These are phyloP conservation scores for Bothriochloa decipiens DNA, from an alignment of 176 grass and related monocot genomes.

Conservation along the genomic window DNA sequence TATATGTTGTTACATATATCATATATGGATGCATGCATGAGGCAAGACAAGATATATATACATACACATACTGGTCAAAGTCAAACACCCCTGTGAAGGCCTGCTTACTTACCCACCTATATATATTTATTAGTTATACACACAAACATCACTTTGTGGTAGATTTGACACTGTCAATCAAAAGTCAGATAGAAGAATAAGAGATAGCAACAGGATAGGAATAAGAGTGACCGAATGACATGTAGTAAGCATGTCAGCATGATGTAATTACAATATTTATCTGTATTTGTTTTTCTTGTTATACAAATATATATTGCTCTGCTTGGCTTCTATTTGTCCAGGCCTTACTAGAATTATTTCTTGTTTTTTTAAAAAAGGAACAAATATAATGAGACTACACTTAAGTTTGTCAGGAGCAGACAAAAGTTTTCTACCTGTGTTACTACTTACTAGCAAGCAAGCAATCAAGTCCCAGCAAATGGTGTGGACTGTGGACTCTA, in stretches of 20 bases:
- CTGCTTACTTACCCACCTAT: not conserved
- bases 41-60: not conserved
- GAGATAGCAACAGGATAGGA: constrained; percentile 34
- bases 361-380: not conserved
- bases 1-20: not conserved
- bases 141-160: not conserved
- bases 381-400: not conserved
- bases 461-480: not conserved
- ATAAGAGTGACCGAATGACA: not conserved
- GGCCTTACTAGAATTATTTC: not conserved
- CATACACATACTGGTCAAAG: not conserved
- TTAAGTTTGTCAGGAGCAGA: not conserved
- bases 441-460: no score
- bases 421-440: not conserved
- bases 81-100: not conserved
- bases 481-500: not conserved
- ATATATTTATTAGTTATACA: not conserved
- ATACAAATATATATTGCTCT: not conserved
- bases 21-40: constrained; percentile 8
- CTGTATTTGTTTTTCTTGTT: not conserved
- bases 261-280: constrained; percentile 24
- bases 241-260: constrained; percentile 23
- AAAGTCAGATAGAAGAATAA: constrained; percentile 21
- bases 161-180: constrained; percentile 25
- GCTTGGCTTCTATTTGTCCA: not conserved